These are phyloP conservation scores for Rasamsonia emersonii DNA, from an alignment of 2,329 filamentous ascomycete genomes.

Conservation along the genomic window DNA sequence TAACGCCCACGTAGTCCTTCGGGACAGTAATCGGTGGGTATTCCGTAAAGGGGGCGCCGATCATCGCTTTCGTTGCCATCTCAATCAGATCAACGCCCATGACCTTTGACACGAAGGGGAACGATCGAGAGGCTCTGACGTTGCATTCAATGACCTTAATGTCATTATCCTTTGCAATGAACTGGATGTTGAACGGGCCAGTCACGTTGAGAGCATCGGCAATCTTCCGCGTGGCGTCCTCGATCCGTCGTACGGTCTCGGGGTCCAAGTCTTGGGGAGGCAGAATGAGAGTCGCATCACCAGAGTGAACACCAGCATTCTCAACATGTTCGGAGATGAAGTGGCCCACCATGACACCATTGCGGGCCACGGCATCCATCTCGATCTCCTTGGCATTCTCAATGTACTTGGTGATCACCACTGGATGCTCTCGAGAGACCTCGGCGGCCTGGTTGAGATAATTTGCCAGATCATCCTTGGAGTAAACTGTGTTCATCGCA, in stretches of 20 bases:
- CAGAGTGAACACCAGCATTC: constrained; percentile 96
- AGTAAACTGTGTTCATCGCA: constrained; percentile 99
- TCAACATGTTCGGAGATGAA: constrained; percentile 99
- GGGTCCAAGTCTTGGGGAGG: constrained; percentile 87
- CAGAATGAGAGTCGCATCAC: constrained; percentile 89
- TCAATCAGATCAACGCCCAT: constrained; percentile 97
- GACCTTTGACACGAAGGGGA: constrained; percentile 97
- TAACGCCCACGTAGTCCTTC: constrained; percentile 83
- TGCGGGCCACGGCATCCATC: constrained; percentile 93
- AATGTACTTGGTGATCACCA: constrained; percentile 99
- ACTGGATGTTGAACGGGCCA: constrained; percentile 97
- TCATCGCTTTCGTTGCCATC: constrained; percentile 97
- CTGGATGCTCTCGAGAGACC: constrained; percentile 89
- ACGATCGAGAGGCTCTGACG: constrained; percentile 88
- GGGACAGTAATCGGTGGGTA: constrained; percentile 73
- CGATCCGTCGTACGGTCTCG: constrained; percentile 83
- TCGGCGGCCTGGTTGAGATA: constrained; percentile 87
- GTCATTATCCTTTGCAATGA: constrained; percentile 98
- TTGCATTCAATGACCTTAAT: constrained; percentile 99
- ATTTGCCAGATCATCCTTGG: constrained; percentile 78
- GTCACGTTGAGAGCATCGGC: constrained; percentile 89
- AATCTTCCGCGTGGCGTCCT: constrained; percentile 92
- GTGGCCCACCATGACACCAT: constrained; percentile 83
- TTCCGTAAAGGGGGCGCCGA: constrained; percentile 68
- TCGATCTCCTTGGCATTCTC: constrained; percentile 99